A percentile compares a stretch with the other conserved stretches of the same genome.
These are phyloP conservation scores for Sphagnum tenellum DNA, from an alignment of 225 moss, liverwort and hornwort genomes.

Conservation along the genomic window DNA sequence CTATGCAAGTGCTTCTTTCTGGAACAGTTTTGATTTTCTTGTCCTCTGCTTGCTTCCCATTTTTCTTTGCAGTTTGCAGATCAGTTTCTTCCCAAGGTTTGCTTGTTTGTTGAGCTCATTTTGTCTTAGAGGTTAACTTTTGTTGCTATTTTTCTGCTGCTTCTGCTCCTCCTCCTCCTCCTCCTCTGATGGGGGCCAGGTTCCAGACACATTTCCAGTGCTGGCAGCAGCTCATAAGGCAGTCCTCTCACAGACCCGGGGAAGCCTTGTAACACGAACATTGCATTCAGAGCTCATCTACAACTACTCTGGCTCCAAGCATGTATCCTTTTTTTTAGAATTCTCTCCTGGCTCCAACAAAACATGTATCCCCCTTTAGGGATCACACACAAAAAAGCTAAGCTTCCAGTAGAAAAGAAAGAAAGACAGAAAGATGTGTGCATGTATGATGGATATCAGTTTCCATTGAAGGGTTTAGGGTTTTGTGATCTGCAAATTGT, in stretches of 20 bases:
- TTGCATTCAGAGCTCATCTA: conserved; percentile 90
- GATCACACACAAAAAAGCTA: no score
- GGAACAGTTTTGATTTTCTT: neutral
- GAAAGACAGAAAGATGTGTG: no score
- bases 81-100: neutral
- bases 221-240: conserved; percentile 90
- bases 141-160: no score
- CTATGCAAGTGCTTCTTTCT: no score
- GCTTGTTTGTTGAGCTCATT: neutral
- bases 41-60: neutral
- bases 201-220: conserved; percentile 72
- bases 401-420: no score
- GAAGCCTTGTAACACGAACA: conserved; percentile 62
- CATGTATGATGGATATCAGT: no score
- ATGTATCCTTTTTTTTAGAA: conserved; percentile 43
- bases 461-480: no score
- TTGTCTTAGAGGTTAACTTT: conserved; percentile 1
- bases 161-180: no score
- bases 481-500: no score
- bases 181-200: conserved; percentile 23
- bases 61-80: neutral
- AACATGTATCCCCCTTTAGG: no score
- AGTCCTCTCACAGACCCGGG: conserved; percentile 50
- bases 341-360: no score
- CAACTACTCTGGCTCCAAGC: conserved; percentile 97